Conservation (phyloP, 306 rosid species). For the Cicer pinnatifidum region DNA sequence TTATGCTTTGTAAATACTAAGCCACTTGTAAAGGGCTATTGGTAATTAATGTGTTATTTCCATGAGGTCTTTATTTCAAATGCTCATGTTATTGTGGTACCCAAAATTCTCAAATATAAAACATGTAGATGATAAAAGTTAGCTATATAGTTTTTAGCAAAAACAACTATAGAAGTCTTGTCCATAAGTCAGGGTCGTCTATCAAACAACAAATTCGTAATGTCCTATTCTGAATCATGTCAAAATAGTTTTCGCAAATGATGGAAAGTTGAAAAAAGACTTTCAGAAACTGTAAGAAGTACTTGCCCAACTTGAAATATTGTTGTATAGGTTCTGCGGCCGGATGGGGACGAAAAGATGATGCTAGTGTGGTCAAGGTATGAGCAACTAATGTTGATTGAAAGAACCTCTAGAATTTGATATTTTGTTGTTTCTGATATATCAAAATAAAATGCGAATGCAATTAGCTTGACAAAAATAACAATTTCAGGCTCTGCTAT, state of each 20-base stretch:
- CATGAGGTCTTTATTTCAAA: slow-evolving; percentile 14
- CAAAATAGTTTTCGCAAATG: background rate
- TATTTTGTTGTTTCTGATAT: slow-evolving; percentile 22
- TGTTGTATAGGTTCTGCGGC: slow-evolving; percentile 84
- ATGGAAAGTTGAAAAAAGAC: background rate
- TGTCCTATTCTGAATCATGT: background rate
- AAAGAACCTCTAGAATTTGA: slow-evolving; percentile 21
- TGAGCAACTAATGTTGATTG: slow-evolving; percentile 31
- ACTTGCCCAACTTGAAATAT: slow-evolving; percentile 37
- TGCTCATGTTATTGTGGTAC: slow-evolving; percentile 4
- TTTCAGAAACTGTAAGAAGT: slow-evolving; percentile 30
- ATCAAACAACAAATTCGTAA: background rate
- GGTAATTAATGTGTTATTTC: slow-evolving; percentile 15
- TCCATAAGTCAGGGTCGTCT: background rate
- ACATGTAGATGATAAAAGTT: slow-evolving; percentile 9
- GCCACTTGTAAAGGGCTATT: slow-evolving; percentile 27
- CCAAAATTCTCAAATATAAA: background rate
- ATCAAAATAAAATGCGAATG: slow-evolving; percentile 30
- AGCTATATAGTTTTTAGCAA: slow-evolving; percentile 9
- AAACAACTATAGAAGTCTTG: background rate
- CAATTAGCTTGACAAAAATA: slow-evolving; percentile 7
- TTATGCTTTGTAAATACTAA: slow-evolving; percentile 17
- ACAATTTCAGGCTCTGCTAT: slow-evolving; percentile 7
- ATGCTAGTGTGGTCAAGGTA: slow-evolving; percentile 97
- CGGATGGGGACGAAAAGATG: slow-evolving; percentile 97